Evolutionary conservation across 2,329 filamentous ascomycete species (phyloP).

Genomic region (Talaromyces sp.): DNA sequence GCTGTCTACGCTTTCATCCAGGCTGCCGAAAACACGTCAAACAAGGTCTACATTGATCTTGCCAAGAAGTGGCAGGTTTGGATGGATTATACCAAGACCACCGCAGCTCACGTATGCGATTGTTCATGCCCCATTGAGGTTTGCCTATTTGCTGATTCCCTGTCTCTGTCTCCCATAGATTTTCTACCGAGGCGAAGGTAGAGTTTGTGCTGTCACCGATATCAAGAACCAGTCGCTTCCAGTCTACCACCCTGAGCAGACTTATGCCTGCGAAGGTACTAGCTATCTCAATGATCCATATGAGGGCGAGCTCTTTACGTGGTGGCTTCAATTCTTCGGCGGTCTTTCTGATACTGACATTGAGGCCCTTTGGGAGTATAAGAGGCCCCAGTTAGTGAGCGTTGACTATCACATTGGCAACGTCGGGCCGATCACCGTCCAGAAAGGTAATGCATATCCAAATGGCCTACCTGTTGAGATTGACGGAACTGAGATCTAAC

Average conservation of each 20-base stretch:
- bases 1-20: slow-evolving; percentile 43
- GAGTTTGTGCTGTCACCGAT: slow-evolving; percentile 40
- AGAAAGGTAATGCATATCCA: slow-evolving; percentile 30
- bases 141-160: background rate
- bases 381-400: slow-evolving; percentile 38
- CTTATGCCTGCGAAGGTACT: slow-evolving; percentile 37
- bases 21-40: slow-evolving; percentile 31
- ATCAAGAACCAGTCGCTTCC: slow-evolving; percentile 36
- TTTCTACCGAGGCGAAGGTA: slow-evolving; percentile 39
- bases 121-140: background rate
- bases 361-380: slow-evolving; percentile 37
- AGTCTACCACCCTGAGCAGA: slow-evolving; percentile 27
- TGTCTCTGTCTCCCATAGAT: slow-evolving; percentile 22
- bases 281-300: slow-evolving; percentile 42
- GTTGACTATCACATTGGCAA: slow-evolving; percentile 37
- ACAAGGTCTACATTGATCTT: slow-evolving; percentile 27
- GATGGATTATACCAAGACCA: slow-evolving; percentile 42
- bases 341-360: slow-evolving; percentile 33
- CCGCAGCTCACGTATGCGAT: slow-evolving; percentile 28
- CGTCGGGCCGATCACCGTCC: slow-evolving; percentile 42
- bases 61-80: slow-evolving; percentile 39
- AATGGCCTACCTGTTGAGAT: background rate
- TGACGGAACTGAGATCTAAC: background rate
- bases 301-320: slow-evolving; percentile 44
- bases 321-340: slow-evolving; percentile 41